Conservation (phyloP, 2,329 filamentous ascomycete species). For the Cladosporium austrohemisphaericum region DNA sequence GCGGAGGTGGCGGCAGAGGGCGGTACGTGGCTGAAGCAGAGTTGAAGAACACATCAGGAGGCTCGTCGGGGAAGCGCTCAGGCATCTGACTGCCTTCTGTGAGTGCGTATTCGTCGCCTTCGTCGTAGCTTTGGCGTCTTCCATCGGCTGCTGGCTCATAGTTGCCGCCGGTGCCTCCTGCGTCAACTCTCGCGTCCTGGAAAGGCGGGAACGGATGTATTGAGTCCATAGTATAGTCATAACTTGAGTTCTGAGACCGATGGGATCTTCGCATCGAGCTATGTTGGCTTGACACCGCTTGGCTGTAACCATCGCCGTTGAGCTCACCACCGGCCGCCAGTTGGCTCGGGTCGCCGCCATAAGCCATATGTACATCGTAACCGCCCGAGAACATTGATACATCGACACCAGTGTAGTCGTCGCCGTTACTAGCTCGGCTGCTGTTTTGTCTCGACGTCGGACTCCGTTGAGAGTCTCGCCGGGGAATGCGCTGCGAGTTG, state of each 20-base stretch:
- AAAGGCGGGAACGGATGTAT: conserved; percentile 58
- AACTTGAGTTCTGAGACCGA: conserved; percentile 39
- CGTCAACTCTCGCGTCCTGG: conserved; percentile 71
- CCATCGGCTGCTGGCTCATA: conserved; percentile 63
- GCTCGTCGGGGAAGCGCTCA: conserved; percentile 50
- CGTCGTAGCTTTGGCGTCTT: conserved; percentile 81
- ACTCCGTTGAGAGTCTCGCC: conserved; percentile 30
- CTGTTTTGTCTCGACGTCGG: conserved; percentile 32
- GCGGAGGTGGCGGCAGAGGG: conserved; percentile 61
- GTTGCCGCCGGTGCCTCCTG: conserved; percentile 83
- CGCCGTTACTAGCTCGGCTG: conserved; percentile 62
- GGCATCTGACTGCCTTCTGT: conserved; percentile 40
- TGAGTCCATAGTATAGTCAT: conserved; percentile 41
- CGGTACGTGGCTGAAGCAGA: conserved; percentile 65
- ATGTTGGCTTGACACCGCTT: conserved; percentile 41
- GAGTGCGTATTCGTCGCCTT: conserved; percentile 70
- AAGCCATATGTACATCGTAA: conserved; percentile 59
- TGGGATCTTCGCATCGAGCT: conserved; percentile 45
- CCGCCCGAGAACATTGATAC: conserved; percentile 71
- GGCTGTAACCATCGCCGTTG: conserved; percentile 34
- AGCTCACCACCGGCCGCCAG: conserved; percentile 35
- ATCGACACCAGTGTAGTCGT: conserved; percentile 65
- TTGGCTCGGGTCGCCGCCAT: conserved; percentile 51
- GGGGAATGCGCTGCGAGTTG: conserved; percentile 27
- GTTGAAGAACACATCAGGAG: conserved; percentile 90